These are phyloP conservation scores for Leersia perrieri DNA, from an alignment of 176 grass and related monocot genomes.

Conservation along the genomic window DNA sequence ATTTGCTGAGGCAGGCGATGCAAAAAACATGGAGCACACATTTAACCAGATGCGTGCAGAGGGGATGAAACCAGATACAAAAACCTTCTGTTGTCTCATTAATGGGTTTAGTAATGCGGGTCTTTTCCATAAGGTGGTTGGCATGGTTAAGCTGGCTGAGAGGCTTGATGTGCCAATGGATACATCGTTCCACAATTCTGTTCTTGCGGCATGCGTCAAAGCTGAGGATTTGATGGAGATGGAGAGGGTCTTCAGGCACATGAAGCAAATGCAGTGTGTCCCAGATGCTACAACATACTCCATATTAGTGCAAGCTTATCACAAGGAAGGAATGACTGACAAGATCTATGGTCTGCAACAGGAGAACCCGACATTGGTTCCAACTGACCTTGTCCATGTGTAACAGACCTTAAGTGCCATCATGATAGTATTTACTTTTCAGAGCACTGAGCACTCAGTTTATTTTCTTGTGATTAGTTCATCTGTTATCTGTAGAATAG, in stretches of 20 bases:
- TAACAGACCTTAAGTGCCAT: background rate
- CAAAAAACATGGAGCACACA: slow-evolving; percentile 83
- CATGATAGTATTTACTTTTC: slow-evolving; percentile 3
- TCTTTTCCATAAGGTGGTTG: slow-evolving; percentile 91
- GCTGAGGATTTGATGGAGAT: slow-evolving; percentile 91
- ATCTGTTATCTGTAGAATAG: slow-evolving; percentile 10
- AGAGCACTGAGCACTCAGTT: background rate
- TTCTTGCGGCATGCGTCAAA: slow-evolving; percentile 69
- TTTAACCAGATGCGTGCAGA: slow-evolving; percentile 94
- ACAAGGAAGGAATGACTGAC: slow-evolving; percentile 89
- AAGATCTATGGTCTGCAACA: slow-evolving; percentile 85
- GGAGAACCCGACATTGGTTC: slow-evolving; percentile 50
- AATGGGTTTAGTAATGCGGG: slow-evolving; percentile 77
- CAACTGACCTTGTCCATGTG: slow-evolving; percentile 34
- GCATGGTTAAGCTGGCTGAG: slow-evolving; percentile 81
- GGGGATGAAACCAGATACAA: slow-evolving; percentile 78
- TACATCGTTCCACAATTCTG: slow-evolving; percentile 66
- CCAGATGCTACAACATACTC: slow-evolving; percentile 58
- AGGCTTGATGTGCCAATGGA: slow-evolving; percentile 54
- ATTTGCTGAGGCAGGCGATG: slow-evolving; percentile 72
- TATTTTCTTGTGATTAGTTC: background rate
- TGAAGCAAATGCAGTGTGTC: slow-evolving; percentile 68
- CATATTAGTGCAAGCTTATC: slow-evolving; percentile 79
- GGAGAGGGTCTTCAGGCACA: slow-evolving; percentile 87
- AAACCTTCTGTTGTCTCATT: slow-evolving; percentile 90